phyloP scores from a whole-genome alignment of 2,329 filamentous ascomycete species.

The Sporothrix pseudoabietina region DNA sequence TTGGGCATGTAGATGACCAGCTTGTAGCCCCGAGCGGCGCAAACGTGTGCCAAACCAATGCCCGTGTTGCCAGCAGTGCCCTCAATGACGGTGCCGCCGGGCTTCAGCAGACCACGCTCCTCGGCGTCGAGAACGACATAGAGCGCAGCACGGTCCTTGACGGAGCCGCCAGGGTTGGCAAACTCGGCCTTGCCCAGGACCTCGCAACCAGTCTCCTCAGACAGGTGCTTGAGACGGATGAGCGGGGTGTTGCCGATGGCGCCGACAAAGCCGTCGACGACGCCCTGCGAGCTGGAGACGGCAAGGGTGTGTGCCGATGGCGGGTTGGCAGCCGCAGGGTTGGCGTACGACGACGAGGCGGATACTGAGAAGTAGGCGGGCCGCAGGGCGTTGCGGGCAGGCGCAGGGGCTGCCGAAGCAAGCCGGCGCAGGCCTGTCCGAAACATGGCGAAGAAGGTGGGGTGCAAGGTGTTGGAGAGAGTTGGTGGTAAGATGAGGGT shows the following conservation, averaged over 20 bases:
- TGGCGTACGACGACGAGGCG: constrained; percentile 36
- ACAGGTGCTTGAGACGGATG: constrained; percentile 85
- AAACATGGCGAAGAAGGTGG: constrained; percentile 57
- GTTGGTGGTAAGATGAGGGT: too few relatives aligned
- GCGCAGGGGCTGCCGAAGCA: constrained; percentile 51
- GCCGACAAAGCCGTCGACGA: constrained; percentile 80
- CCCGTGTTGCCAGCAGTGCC: constrained; percentile 97
- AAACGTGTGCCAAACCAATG: constrained; percentile 96
- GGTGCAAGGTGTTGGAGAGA: neutral
- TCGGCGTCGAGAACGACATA: constrained; percentile 95
- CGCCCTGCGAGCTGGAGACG: constrained; percentile 77
- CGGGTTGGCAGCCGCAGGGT: constrained; percentile 39
- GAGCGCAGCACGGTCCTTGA: constrained; percentile 94
- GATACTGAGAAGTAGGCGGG: constrained; percentile 57
- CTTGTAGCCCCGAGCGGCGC: constrained; percentile 86
- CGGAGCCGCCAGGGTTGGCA: constrained; percentile 93
- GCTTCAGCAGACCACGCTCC: constrained; percentile 75
- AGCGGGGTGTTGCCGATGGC: constrained; percentile 97
- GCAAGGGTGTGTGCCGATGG: constrained; percentile 65
- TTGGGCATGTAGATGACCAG: constrained; percentile 99
- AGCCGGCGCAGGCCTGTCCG: constrained; percentile 69
- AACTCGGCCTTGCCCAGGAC: constrained; percentile 97
- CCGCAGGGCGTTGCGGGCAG: constrained; percentile 70
- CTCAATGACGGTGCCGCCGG: constrained; percentile 86
- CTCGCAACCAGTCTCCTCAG: constrained; percentile 88